Conservation (phyloP, 768 basidiomycete genomes). For the Harrya chromipes region DNA sequence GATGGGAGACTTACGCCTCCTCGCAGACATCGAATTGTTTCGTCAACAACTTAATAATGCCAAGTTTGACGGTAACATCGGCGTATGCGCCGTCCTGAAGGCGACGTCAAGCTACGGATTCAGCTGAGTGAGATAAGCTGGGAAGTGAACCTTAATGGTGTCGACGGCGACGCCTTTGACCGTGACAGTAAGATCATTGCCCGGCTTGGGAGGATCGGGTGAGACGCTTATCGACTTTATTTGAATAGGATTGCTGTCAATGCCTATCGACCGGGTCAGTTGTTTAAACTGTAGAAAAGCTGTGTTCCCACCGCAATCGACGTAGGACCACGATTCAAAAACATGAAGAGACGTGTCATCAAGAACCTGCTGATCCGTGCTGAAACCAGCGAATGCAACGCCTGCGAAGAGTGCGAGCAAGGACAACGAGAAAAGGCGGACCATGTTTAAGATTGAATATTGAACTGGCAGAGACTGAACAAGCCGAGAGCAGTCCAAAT, state of each 20-base stretch:
- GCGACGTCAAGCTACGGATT: slow-evolving; percentile 5
- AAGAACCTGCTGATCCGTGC: slow-evolving; percentile 31
- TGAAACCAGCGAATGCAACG: slow-evolving; percentile 22
- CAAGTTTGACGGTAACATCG: slow-evolving; percentile 90
- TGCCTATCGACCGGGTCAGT: slow-evolving; percentile 37
- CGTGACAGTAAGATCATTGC: slow-evolving; percentile 81
- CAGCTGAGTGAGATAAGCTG: background rate
- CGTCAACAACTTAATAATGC: slow-evolving; percentile 80
- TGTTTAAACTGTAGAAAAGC: slow-evolving; percentile 9
- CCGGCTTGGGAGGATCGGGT: slow-evolving; percentile 90
- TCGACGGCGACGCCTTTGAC: slow-evolving; percentile 60
- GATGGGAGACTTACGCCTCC: slow-evolving; percentile 73
- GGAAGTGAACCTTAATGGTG: slow-evolving; percentile 57
- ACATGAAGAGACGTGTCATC: slow-evolving; percentile 29
- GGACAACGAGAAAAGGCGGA: slow-evolving; percentile 25
- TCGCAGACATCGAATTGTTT: slow-evolving; percentile 89
- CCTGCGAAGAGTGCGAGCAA: slow-evolving; percentile 29
- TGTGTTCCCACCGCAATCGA: slow-evolving; percentile 65
- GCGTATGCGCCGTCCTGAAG: slow-evolving; percentile 86
- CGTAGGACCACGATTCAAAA: slow-evolving; percentile 60
- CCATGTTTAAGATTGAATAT: slow-evolving; percentile 29
- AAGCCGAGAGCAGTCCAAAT: slow-evolving; percentile 20
- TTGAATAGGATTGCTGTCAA: slow-evolving; percentile 45
- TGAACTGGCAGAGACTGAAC: slow-evolving; percentile 14
- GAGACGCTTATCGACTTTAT: slow-evolving; percentile 68